These are phyloP conservation scores for Beauveria australis DNA, from an alignment of 2,329 filamentous ascomycete species.

Conservation along the genomic window DNA sequence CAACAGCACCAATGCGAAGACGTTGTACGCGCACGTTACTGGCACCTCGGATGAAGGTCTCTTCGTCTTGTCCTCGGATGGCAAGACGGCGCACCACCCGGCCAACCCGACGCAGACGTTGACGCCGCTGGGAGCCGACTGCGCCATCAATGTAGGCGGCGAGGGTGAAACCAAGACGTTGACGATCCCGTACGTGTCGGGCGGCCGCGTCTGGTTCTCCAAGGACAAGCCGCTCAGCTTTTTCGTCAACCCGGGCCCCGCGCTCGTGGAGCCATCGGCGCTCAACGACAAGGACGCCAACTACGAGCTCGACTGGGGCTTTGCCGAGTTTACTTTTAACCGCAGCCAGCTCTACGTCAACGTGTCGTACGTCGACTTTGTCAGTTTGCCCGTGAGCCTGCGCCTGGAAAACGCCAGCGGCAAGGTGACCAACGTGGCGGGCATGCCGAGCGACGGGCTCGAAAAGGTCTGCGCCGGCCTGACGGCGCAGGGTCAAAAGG, in stretches of 20 bases:
- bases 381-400: conserved; percentile 55
- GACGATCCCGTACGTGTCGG: conserved; percentile 61
- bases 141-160: conserved; percentile 54
- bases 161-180: conserved; percentile 52
- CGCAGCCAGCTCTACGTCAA: conserved; percentile 54
- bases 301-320: conserved; percentile 54
- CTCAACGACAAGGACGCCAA: conserved; percentile 58
- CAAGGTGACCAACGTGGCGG: conserved; percentile 36
- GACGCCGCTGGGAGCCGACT: conserved; percentile 45
- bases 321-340: conserved; percentile 64
- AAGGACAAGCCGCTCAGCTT: conserved; percentile 55
- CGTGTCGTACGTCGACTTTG: conserved; percentile 70
- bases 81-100: conserved; percentile 57
- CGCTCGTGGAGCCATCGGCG: conserved; percentile 65
- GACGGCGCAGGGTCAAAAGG: conserved; percentile 34
- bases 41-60: conserved; percentile 50
- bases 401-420: conserved; percentile 40
- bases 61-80: conserved; percentile 58
- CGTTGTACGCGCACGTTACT: conserved; percentile 60
- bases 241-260: conserved; percentile 61
- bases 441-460: conserved; percentile 39
- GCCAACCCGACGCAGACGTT: conserved; percentile 44
- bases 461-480: conserved; percentile 36
- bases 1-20: conserved; percentile 55
- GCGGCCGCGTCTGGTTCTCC: conserved; percentile 66